Conservation (phyloP, 768 basidiomycete genomes). For the Mycena venus region DNA sequence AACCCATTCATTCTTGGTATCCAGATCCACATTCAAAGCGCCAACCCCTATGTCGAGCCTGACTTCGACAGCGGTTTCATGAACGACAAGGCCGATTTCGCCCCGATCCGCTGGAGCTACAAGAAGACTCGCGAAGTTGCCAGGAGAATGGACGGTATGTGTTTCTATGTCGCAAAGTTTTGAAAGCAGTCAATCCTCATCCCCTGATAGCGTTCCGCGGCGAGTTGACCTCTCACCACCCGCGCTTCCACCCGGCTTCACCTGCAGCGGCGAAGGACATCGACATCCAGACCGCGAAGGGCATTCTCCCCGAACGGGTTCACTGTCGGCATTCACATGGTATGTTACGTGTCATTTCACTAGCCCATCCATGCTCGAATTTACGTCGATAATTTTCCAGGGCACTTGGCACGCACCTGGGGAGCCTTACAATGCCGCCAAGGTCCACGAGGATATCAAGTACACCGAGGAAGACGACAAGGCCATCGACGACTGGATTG, state of each 20-base stretch:
- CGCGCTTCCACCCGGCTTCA: constrained; percentile 80
- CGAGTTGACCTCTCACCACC: constrained; percentile 80
- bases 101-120: constrained; percentile 83
- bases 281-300: constrained; percentile 76
- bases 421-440: constrained; percentile 64
- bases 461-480: constrained; percentile 78
- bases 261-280: constrained; percentile 72
- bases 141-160: constrained; percentile 75
- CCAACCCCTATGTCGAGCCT: constrained; percentile 74
- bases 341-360: constrained; percentile 35
- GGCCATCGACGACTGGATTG: constrained; percentile 73
- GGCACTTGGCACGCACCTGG: constrained; percentile 72
- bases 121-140: constrained; percentile 83
- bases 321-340: constrained; percentile 82
- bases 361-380: not conserved
- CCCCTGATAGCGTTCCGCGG: constrained; percentile 70
- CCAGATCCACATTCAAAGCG: constrained; percentile 73
- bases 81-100: constrained; percentile 84
- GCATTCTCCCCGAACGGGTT: constrained; percentile 70
- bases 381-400: constrained; percentile 12
- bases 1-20: not conserved
- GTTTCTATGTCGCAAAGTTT: too few relatives aligned
- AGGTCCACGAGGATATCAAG: constrained; percentile 74
- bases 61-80: constrained; percentile 83
- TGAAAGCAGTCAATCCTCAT: not conserved